Percentiles rank a stretch among this genome's conserved stretches.
phyloP scores from a whole-genome alignment of 345 rosid genomes.

The Salix dunnii region DNA sequence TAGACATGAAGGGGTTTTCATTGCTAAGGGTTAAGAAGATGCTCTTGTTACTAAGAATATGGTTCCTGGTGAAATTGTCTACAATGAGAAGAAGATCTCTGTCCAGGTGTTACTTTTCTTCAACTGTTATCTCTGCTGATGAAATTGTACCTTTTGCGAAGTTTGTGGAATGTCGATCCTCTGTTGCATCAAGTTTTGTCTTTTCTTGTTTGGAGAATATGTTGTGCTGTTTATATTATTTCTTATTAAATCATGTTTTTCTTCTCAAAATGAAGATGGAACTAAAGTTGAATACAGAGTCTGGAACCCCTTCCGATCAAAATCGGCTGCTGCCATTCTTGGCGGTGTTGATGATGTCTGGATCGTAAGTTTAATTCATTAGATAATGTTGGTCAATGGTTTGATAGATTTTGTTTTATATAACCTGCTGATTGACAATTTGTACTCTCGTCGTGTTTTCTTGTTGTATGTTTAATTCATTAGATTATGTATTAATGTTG shows the following conservation, averaged over 20 bases:
- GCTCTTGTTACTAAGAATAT: conserved; percentile 86
- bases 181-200: not conserved
- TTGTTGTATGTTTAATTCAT: too few relatives aligned
- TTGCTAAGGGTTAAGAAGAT: conserved; percentile 92
- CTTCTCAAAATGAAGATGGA: conserved; percentile 76
- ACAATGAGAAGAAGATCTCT: conserved; percentile 84
- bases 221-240: not conserved
- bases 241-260: not conserved
- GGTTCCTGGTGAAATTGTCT: conserved; percentile 93
- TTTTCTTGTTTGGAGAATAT: not conserved
- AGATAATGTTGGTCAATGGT: too few relatives aligned
- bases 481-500: too few relatives aligned
- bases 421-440: not conserved
- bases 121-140: not conserved
- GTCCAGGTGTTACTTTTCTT: conserved; percentile 51
- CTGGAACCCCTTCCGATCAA: conserved; percentile 98
- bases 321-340: conserved; percentile 92
- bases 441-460: too few relatives aligned
- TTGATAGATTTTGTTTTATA: not conserved
- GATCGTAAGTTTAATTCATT: conserved; percentile 60
- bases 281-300: conserved; percentile 86
- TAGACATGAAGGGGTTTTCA: conserved; percentile 80
- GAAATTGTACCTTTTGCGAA: not conserved
- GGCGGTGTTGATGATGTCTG: conserved; percentile 97
- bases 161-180: too few relatives aligned